Base-by-base conservation (phyloP, 73 alveolate genomes). In the Tetrahymena thermophila region DNA sequence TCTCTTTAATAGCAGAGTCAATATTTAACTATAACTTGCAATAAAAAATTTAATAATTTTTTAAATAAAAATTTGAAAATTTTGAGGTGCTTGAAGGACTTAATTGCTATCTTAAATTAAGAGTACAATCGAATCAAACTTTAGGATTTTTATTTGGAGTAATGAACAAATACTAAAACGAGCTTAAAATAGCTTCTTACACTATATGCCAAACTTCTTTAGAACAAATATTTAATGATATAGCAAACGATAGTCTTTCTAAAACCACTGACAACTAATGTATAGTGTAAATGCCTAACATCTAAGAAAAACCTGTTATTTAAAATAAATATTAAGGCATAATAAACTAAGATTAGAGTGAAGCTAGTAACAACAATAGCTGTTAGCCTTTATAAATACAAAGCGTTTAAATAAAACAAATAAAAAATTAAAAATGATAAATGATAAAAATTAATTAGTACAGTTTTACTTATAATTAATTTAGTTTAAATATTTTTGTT, bases 101-200 rank as follows among this genome's bases (percentile, higher is more conserved):
- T 43, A 84, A 95, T n/a, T 38, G 94, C 83, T 96, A 93, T 35
- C 93, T 85, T 55, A 96, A 96, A 96, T 85, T 93, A 35, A 57
- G 96, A 95, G 28, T 96, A 3, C 40, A 93, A 55, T 56, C 85
- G 21, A 28, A 35, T 28, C 50, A 71, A 35, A 56, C 96, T 6
- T 94, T 96, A 17, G 97, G 98, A 34, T 50, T 44, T 11, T 43
- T 96, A 25, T 96, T 96, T 84, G 96, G 95, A 34, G 31, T 56
- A 35, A 95, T 96, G 37, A 89, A 93, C 93, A 94, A 85, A 95
- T 58, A 71, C 38, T 96, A 98, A 98, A 96, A 96, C 55, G 93
- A 89, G 56, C 94, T 97, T 58, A 34, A 93, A 35, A 95, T 98
- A 14, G 95, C 98, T 15, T 97, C 97, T 96, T 96, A 96, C 71